A percentile compares a stretch with the other conserved stretches of the same genome.
phyloP scores from a whole-genome alignment of 139 green algal species.

The Asterochloris erici region DNA sequence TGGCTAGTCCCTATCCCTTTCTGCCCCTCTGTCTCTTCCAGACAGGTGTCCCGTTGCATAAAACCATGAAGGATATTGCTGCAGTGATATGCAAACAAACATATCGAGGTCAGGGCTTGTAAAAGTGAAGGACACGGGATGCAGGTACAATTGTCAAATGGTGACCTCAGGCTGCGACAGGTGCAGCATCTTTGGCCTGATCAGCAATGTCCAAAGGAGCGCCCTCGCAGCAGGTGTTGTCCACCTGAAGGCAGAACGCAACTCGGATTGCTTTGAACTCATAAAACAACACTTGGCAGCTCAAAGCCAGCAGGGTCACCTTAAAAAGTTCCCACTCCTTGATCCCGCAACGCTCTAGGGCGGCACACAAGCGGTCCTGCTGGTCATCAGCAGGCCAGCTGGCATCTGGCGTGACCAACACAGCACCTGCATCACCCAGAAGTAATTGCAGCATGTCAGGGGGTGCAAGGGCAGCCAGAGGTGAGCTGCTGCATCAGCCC shows the following conservation, averaged over 20 bases:
- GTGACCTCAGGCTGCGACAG: neutral
- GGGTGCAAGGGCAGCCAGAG: neutral
- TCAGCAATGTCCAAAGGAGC: neutral
- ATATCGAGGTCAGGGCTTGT: too few relatives aligned
- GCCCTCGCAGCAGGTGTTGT: neutral
- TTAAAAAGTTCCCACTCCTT: conserved; percentile 82
- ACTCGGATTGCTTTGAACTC: too few relatives aligned
- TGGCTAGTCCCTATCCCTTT: neutral
- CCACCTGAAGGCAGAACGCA: neutral
- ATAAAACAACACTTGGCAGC: too few relatives aligned
- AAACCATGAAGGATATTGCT: too few relatives aligned
- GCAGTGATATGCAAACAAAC: too few relatives aligned
- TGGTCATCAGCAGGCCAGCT: conserved; percentile 20
- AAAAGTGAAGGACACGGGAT: too few relatives aligned
- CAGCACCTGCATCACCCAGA: conserved; percentile 32
- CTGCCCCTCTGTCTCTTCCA: neutral
- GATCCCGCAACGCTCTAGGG: conserved; percentile 65
- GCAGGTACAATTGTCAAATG: too few relatives aligned
- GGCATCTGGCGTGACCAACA: conserved; percentile 59
- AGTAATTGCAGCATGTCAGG: neutral
- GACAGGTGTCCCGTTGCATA: too few relatives aligned
- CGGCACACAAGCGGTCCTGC: conserved; percentile 39
- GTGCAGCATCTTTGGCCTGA: neutral
- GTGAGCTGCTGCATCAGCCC: neutral
- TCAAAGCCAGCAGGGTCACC: conserved; percentile 27